Base-by-base conservation (phyloP, 306 rosid genomes). In the Cucurbita pepo region DNA sequence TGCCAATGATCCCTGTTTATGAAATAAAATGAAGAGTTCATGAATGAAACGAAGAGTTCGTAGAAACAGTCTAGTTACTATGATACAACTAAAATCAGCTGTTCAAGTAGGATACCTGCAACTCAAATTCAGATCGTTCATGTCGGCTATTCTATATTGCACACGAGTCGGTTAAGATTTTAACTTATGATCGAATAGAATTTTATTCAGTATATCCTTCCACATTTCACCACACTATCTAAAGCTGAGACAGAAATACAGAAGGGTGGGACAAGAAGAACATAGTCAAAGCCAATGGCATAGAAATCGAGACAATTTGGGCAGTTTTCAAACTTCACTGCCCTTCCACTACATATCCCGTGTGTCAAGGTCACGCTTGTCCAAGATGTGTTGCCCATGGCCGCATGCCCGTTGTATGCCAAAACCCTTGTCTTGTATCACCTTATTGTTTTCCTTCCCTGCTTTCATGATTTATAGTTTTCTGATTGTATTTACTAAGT, bases 1-100 rank as follows among this genome's bases (percentile, higher is more conserved):
- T 14, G 71, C 84, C 83, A 93, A 73, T 56, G 97, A 93, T 77
- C 98, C 96, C 97, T 94, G 82, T 1, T 79, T 37, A 77, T 72
- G 25, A 55, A 62, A 44, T 0, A 30, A 70, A 59, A 3, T 0
- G 13, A 59, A 3, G 15, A 58, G n/a, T 15, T 38, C 57, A 19
- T 44, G 18, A 72, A 50, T 74, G n/a, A 25, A 25, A 1, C 30
- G 30, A 25, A 25, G 30, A 25, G 30, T 25, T 25, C 2, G 2
- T 25, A 25, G 3, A 30, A 30, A 30, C 34, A 30, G 34, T 30
- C 34, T 4, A 30, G 34, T 30, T 30, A 30, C 34, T 30, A 30
- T 30, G 34, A 30, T 30, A 30, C 34, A 30, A 30, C 34, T 30
- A 30, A 30, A 30, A 30, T 30, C 34, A 30, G 34, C 34, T 2